Percentiles rank a stretch among this genome's conserved stretches.
These are phyloP conservation scores for Hyaloscypha bicolor DNA, from an alignment of 495 filamentous ascomycete species.

Conservation along the genomic window DNA sequence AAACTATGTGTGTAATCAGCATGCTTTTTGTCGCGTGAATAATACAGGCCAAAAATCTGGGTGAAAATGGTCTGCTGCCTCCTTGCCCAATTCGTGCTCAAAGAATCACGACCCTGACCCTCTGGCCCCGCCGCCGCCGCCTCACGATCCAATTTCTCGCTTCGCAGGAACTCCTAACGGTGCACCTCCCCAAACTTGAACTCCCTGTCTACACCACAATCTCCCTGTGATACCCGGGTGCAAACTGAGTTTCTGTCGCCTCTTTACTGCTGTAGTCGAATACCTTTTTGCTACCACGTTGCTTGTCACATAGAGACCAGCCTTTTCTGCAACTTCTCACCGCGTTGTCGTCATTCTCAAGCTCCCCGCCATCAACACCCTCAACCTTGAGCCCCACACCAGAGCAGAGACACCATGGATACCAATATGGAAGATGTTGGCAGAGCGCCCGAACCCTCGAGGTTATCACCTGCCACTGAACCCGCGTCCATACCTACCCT, in stretches of 20 bases:
- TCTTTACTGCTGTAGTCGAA: constrained; percentile 7
- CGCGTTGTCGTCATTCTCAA: constrained; percentile 30
- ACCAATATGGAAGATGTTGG: constrained; percentile 98
- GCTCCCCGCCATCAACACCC: constrained; percentile 22
- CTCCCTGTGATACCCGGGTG: constrained; percentile 31
- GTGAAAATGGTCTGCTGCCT: neutral
- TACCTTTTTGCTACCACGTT: neutral
- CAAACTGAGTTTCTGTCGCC: constrained; percentile 9
- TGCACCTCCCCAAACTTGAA: neutral
- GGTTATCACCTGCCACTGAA: constrained; percentile 72
- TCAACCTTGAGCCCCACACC: constrained; percentile 61
- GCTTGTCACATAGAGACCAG: constrained; percentile 6
- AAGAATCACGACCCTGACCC: neutral
- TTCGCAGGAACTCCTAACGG: neutral
- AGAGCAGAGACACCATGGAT: constrained; percentile 65
- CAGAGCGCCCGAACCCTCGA: constrained; percentile 80
- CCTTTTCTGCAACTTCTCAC: constrained; percentile 17
- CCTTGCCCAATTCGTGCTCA: neutral
- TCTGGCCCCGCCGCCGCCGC: neutral
- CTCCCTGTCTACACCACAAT: constrained; percentile 13
- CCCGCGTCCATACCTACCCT: constrained; percentile 87
- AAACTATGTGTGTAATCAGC: neutral
- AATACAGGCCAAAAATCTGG: neutral
- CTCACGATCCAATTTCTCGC: constrained; percentile 1
- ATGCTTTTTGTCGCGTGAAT: neutral